Evolutionary conservation across 1,139 yeast genomes (phyloP).

Genomic region (Komagataea norvegica): DNA sequence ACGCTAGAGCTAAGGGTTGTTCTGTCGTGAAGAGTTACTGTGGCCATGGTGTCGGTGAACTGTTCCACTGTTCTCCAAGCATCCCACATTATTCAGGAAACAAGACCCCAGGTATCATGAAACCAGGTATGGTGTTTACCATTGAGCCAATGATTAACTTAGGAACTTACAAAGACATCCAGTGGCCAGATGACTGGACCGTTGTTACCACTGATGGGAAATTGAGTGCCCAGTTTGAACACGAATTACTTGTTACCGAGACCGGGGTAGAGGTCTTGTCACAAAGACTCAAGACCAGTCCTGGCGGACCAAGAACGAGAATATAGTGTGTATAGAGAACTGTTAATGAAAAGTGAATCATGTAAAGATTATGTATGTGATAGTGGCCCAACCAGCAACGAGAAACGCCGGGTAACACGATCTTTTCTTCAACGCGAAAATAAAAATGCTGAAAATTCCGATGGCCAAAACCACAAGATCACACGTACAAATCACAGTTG

Average conservation of each 20-base stretch:
- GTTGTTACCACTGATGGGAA: slow-evolving; percentile 85
- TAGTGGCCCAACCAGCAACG: slow-evolving; percentile 1
- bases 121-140: slow-evolving; percentile 96
- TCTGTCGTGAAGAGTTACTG: slow-evolving; percentile 88
- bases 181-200: slow-evolving; percentile 99
- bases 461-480: slow-evolving; percentile 9
- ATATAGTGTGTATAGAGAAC: slow-evolving; percentile 14
- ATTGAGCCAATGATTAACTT: slow-evolving; percentile 96
- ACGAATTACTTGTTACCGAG: slow-evolving; percentile 87
- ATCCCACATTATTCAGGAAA: slow-evolving; percentile 93
- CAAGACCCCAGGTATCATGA: slow-evolving; percentile 90
- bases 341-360: too few species aligned
- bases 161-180: slow-evolving; percentile 76
- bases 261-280: slow-evolving; percentile 90
- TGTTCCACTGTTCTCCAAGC: slow-evolving; percentile 91
- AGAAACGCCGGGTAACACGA: slow-evolving; percentile 1
- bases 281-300: slow-evolving; percentile 70
- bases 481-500: background rate
- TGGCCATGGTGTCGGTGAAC: slow-evolving; percentile 88
- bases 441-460: background rate
- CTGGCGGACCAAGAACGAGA: slow-evolving; percentile 82
- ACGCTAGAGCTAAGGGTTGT: slow-evolving; percentile 72
- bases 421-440: slow-evolving; percentile 3
- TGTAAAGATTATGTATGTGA: too few species aligned
- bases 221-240: slow-evolving; percentile 91